A percentile compares a stretch with the other conserved stretches of the same genome.
These are phyloP conservation scores for Aspergillus chevalieri DNA, from an alignment of 2,329 filamentous ascomycete genomes.

Conservation along the genomic window DNA sequence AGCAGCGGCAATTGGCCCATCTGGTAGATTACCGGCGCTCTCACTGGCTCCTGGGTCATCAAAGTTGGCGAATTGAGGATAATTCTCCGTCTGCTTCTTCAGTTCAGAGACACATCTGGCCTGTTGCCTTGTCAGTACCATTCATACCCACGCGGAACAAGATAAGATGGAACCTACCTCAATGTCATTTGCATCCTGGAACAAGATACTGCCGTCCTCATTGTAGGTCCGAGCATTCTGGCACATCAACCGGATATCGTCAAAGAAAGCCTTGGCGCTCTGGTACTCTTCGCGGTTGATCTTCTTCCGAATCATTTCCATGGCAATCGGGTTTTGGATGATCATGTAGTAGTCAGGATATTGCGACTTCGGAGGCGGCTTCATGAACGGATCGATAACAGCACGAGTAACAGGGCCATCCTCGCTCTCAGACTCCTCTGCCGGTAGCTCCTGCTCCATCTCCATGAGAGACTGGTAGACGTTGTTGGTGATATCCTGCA, in stretches of 20 bases:
- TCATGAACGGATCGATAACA: conserved; percentile 91
- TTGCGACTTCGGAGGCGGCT: conserved; percentile 78
- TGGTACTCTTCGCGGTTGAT: conserved; percentile 95
- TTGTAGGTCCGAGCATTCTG: conserved; percentile 94
- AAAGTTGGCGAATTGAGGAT: conserved; percentile 53
- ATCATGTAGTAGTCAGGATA: conserved; percentile 95
- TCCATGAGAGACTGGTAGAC: conserved; percentile 77
- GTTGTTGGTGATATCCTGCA: conserved; percentile 71
- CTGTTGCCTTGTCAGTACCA: conserved; percentile 21
- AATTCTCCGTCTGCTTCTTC: conserved; percentile 46
- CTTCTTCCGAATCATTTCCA: conserved; percentile 89
- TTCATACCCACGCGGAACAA: conserved; percentile 5
- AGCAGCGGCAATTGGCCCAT: conserved; percentile 52
- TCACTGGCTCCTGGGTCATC: conserved; percentile 44
- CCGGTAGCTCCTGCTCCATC: conserved; percentile 66
- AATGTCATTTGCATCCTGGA: conserved; percentile 85
- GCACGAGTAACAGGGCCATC: conserved; percentile 59
- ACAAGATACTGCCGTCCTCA: conserved; percentile 87
- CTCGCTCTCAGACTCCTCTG: conserved; percentile 48
- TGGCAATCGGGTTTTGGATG: conserved; percentile 87
- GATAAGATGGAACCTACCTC: conserved; percentile 57
- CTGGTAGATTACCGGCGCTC: conserved; percentile 44
- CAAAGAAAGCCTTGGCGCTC: conserved; percentile 69
- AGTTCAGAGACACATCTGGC: conserved; percentile 49
- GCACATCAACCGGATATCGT: conserved; percentile 78